Evolutionary conservation across 192 early-diverging fungal species (phyloP).

Genomic region (Coemansia sp.): DNA sequence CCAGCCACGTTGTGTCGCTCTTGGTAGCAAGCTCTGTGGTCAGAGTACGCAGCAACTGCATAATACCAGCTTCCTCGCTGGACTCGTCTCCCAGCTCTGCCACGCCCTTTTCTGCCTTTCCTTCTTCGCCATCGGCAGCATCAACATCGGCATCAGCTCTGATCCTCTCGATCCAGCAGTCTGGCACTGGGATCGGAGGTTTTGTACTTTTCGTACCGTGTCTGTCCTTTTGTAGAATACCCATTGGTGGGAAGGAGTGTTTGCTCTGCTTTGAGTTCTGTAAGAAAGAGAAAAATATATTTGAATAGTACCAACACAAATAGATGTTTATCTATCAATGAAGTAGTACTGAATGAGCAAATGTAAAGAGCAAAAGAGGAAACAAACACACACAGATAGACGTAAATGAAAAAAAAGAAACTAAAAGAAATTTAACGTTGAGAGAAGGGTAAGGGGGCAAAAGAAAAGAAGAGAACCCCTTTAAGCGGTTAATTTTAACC

Average conservation of each 20-base stretch:
- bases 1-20: slow-evolving; percentile 29
- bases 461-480: too few species aligned
- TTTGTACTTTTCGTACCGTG: slow-evolving; percentile 33
- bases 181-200: slow-evolving; percentile 44
- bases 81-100: not conserved
- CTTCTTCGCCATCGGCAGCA: not conserved
- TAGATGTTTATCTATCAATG: too few species aligned
- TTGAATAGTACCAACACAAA: too few species aligned
- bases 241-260: slow-evolving; percentile 16
- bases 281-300: not conserved
- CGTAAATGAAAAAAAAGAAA: too few species aligned
- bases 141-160: not conserved
- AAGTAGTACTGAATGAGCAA: too few species aligned
- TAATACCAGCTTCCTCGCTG: slow-evolving; percentile 13
- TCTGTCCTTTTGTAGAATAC: slow-evolving; percentile 39
- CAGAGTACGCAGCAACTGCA: slow-evolving; percentile 10
- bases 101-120: not conserved
- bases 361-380: too few species aligned
- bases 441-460: too few species aligned
- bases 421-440: too few species aligned
- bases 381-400: too few species aligned
- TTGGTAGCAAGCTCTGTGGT: slow-evolving; percentile 8
- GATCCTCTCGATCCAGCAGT: slow-evolving; percentile 38
- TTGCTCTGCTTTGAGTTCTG: not conserved
- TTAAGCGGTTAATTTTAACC: too few species aligned